Evolutionary conservation across 2,329 filamentous ascomycete species (phyloP).

Genomic region (Cladosporium sp.): DNA sequence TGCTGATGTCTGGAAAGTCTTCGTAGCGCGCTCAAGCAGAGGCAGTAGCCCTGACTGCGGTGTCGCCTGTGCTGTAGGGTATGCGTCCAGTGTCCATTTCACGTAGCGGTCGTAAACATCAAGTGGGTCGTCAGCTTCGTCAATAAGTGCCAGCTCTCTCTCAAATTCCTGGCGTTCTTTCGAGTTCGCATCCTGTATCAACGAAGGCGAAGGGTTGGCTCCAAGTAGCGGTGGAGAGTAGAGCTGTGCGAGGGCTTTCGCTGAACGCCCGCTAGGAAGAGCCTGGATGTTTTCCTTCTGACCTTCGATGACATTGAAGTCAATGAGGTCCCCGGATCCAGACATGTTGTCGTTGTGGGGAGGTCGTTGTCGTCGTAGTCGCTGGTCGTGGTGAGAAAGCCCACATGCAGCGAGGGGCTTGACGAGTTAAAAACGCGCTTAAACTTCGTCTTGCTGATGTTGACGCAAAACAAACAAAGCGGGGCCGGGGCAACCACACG

Average conservation of each 20-base stretch:
- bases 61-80: constrained; percentile 89
- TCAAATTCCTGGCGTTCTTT: constrained; percentile 80
- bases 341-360: constrained; percentile 22
- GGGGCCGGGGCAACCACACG: too few species aligned
- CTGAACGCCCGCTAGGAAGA: constrained; percentile 81
- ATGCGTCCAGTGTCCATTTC: constrained; percentile 92
- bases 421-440: too few species aligned
- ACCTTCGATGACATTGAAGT: constrained; percentile 89
- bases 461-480: too few species aligned
- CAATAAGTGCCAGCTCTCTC: constrained; percentile 69
- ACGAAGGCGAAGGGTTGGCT: constrained; percentile 50
- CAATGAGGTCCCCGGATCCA: constrained; percentile 44
- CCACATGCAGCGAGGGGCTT: too few species aligned
- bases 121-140: constrained; percentile 89
- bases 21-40: constrained; percentile 88
- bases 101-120: constrained; percentile 96
- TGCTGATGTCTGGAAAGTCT: constrained; percentile 74
- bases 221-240: constrained; percentile 55
- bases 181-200: constrained; percentile 74
- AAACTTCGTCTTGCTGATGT: too few species aligned
- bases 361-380: too few species aligned
- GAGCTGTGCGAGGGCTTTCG: constrained; percentile 78
- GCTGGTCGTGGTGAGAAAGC: too few species aligned
- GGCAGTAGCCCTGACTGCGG: constrained; percentile 84
- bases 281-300: constrained; percentile 99